Conservation (phyloP, 805 yeast genomes). For the Wickerhamiella qilinensis region DNA sequence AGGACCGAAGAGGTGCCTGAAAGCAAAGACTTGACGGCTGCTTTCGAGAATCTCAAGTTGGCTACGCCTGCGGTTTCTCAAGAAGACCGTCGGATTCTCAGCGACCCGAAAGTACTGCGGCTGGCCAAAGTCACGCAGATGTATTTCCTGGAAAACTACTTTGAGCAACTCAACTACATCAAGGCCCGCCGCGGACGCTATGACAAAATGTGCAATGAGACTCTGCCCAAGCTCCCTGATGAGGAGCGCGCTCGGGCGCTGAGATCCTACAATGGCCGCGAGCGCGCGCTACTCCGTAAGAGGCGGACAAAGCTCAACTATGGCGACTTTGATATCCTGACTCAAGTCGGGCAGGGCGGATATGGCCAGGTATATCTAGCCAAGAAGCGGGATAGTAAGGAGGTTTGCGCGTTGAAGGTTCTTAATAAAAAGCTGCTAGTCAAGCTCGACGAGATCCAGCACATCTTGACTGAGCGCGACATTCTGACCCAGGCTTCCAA, state of each 20-base stretch:
- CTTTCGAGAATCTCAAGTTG: background rate
- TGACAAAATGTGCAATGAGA: slow-evolving; percentile 45
- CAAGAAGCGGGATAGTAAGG: slow-evolving; percentile 81
- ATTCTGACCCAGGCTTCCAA: slow-evolving; percentile 81
- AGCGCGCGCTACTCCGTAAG: slow-evolving; percentile 68
- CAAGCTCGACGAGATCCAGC: slow-evolving; percentile 88
- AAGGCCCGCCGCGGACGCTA: slow-evolving; percentile 72
- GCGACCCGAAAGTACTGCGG: slow-evolving; percentile 63
- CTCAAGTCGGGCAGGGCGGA: slow-evolving; percentile 99
- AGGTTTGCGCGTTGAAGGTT: slow-evolving; percentile 87
- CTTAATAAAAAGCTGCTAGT: slow-evolving; percentile 72
- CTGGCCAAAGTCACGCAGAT: slow-evolving; percentile 82
- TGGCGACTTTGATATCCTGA: slow-evolving; percentile 88
- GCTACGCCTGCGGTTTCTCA: slow-evolving; percentile 3
- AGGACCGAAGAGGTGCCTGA: background rate
- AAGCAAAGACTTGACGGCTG: background rate
- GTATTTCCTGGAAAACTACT: slow-evolving; percentile 87
- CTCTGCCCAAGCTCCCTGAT: slow-evolving; percentile 17
- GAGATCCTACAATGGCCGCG: slow-evolving; percentile 69
- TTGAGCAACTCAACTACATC: slow-evolving; percentile 88
- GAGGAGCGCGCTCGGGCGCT: slow-evolving; percentile 41
- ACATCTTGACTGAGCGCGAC: slow-evolving; percentile 90
- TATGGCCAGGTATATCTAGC: slow-evolving; percentile 98
- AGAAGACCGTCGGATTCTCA: slow-evolving; percentile 31
- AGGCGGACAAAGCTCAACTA: slow-evolving; percentile 84